These are phyloP conservation scores for Rhizoclosmatium globosum DNA, from an alignment of 192 early-diverging fungal genomes.

Conservation along the genomic window DNA sequence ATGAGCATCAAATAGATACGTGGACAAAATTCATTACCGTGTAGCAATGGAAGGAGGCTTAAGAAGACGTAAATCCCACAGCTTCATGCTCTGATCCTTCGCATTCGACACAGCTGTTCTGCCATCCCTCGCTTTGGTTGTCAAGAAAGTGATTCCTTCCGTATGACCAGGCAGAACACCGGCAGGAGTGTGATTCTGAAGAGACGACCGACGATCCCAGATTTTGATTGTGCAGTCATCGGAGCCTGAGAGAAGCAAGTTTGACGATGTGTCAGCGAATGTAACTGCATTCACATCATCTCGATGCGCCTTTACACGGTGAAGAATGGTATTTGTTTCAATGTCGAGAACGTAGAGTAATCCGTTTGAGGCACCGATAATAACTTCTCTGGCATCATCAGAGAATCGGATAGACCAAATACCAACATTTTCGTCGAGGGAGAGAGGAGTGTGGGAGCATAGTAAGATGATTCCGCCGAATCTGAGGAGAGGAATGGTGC, in stretches of 20 bases:
- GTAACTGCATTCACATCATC: conserved; percentile 73
- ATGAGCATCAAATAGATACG: background rate
- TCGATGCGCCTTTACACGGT: conserved; percentile 55
- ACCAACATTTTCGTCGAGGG: conserved; percentile 15
- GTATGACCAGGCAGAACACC: conserved; percentile 75
- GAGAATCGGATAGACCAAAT: conserved; percentile 75
- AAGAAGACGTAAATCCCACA: conserved; percentile 69
- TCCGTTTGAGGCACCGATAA: conserved; percentile 58
- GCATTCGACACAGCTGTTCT: conserved; percentile 70
- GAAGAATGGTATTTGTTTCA: conserved; percentile 56
- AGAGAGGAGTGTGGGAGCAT: conserved; percentile 20
- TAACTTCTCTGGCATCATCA: conserved; percentile 65
- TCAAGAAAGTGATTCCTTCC: conserved; percentile 75
- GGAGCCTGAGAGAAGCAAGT: conserved; percentile 68
- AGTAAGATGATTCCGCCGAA: background rate
- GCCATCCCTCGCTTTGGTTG: conserved; percentile 66
- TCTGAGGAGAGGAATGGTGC: background rate
- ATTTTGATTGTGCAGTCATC: conserved; percentile 65
- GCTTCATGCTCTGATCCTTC: conserved; percentile 76
- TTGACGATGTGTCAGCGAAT: conserved; percentile 50
- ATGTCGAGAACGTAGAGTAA: conserved; percentile 67
- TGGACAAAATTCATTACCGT: background rate
- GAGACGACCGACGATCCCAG: conserved; percentile 67
- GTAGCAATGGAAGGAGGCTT: conserved; percentile 28
- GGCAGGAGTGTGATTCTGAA: conserved; percentile 43